These are phyloP conservation scores for Xerocomellus intermedius DNA, from an alignment of 768 basidiomycete genomes.

Conservation along the genomic window DNA sequence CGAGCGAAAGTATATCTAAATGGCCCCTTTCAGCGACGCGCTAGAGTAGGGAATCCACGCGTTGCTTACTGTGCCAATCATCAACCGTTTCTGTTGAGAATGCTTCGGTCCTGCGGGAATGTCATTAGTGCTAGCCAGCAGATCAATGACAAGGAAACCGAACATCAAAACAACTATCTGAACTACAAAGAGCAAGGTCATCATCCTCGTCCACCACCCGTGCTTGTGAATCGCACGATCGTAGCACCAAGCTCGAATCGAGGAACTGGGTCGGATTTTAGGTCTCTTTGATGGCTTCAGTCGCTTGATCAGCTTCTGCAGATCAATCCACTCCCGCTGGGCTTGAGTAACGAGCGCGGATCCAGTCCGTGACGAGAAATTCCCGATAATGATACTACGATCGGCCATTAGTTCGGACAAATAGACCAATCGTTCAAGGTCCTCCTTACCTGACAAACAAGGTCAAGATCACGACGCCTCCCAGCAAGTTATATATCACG, in stretches of 20 bases:
- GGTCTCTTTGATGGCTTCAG: constrained; percentile 88
- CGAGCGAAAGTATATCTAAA: constrained; percentile 74
- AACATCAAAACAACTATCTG: constrained; percentile 86
- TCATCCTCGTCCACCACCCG: constrained; percentile 84
- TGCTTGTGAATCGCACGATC: constrained; percentile 89
- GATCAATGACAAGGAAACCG: constrained; percentile 25
- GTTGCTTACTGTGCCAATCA: constrained; percentile 54
- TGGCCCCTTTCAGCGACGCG: constrained; percentile 6
- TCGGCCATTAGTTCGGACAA: constrained; percentile 12
- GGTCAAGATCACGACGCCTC: constrained; percentile 85
- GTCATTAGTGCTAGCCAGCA: background rate
- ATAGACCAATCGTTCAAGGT: background rate
- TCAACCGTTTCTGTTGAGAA: constrained; percentile 56
- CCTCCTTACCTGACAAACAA: constrained; percentile 79
- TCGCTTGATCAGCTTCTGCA: constrained; percentile 83
- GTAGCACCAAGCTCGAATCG: constrained; percentile 81
- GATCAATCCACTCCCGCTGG: constrained; percentile 92
- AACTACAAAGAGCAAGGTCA: constrained; percentile 75
- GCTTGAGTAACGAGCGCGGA: constrained; percentile 81
- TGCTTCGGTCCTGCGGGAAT: constrained; percentile 68
- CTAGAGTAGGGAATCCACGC: constrained; percentile 1
- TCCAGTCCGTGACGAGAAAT: constrained; percentile 86
- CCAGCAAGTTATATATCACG: constrained; percentile 87
- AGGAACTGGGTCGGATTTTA: constrained; percentile 49
- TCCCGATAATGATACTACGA: constrained; percentile 89